These are phyloP conservation scores for Teratosphaeria nubilosa DNA, from an alignment of 2,329 filamentous ascomycete species.

Conservation along the genomic window DNA sequence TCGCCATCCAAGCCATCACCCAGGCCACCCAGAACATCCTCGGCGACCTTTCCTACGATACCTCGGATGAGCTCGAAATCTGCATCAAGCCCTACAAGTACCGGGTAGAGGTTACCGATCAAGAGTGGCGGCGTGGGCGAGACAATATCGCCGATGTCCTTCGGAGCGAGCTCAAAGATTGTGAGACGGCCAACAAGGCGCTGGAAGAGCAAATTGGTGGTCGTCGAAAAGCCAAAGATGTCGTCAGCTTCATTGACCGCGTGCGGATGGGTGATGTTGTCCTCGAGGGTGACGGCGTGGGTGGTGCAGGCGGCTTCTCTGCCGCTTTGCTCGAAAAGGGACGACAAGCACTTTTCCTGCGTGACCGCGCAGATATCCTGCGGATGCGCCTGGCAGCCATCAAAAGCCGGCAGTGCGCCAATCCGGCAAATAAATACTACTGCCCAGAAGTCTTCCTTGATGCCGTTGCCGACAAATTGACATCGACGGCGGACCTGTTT, in stretches of 20 bases:
- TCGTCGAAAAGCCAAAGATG: slow-evolving; percentile 75
- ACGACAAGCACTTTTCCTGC: slow-evolving; percentile 85
- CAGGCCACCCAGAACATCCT: slow-evolving; percentile 84
- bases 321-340: slow-evolving; percentile 68
- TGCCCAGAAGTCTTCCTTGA: slow-evolving; percentile 98
- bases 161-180: slow-evolving; percentile 79
- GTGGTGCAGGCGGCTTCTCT: slow-evolving; percentile 88
- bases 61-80: slow-evolving; percentile 94
- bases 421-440: slow-evolving; percentile 82
- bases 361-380: slow-evolving; percentile 80
- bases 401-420: slow-evolving; percentile 81
- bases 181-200: slow-evolving; percentile 64
- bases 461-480: slow-evolving; percentile 88
- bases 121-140: slow-evolving; percentile 76
- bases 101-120: slow-evolving; percentile 86
- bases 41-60: slow-evolving; percentile 92
- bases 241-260: slow-evolving; percentile 83
- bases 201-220: slow-evolving; percentile 73
- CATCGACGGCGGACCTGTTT: slow-evolving; percentile 90
- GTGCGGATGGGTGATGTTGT: slow-evolving; percentile 76
- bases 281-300: slow-evolving; percentile 65
- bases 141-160: slow-evolving; percentile 72
- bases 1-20: slow-evolving; percentile 82
- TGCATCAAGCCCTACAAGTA: slow-evolving; percentile 99
- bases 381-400: slow-evolving; percentile 81